Base-by-base conservation (phyloP, 2,329 filamentous ascomycete genomes). In the Cercospora beticola region DNA sequence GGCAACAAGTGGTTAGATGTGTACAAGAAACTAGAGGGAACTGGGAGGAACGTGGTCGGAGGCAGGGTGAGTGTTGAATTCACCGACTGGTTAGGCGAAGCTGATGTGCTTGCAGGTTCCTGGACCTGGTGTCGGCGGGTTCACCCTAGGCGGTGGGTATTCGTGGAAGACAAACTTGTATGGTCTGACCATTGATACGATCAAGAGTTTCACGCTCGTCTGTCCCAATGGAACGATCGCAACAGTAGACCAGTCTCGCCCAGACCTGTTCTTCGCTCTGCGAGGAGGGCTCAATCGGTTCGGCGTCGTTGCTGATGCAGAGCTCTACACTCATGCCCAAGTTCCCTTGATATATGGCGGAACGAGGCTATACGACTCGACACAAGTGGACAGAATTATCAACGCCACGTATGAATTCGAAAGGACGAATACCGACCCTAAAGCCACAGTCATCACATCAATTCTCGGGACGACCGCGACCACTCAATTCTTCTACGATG, bases 41-140 rank as follows among this genome's bases (percentile, higher is more conserved):
- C 52, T 5, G 64, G 57, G 5, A 57, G 67, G 26, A 68, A 67
- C 26, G 65, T 68, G 8, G 65, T 70, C 14, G 68, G 68, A 21
- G 68, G 68, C 18, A 16, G 68, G 3, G 62, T 64, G n/a, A 10
- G 62, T 56, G n/a, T 28, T 16, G n/a, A n/a, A n/a, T n/a, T n/a
- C n/a, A n/a, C n/a, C n/a, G n/a, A n/a, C n/a, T n/a, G n/a, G n/a
- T n/a, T n/a, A n/a, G n/a, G n/a, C n/a, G n/a, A 21, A 31, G 30
- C 60, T 62, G 26, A 62, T 43, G 9, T 14, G 18, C 26, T 56
- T 16, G 12, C 30, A 64, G 62, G 68, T 70, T 8, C 58, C 64
- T 8, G 68, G 68, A 16, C 64, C 65, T 18, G 68, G 68, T 6
- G 49, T 70, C 5, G 68, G 68, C n/a, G 68, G 68, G 9, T 67